These are phyloP conservation scores for Pythium rhizo-oryzae DNA, from an alignment of 352 stramenopile genomes.

Conservation along the genomic window DNA sequence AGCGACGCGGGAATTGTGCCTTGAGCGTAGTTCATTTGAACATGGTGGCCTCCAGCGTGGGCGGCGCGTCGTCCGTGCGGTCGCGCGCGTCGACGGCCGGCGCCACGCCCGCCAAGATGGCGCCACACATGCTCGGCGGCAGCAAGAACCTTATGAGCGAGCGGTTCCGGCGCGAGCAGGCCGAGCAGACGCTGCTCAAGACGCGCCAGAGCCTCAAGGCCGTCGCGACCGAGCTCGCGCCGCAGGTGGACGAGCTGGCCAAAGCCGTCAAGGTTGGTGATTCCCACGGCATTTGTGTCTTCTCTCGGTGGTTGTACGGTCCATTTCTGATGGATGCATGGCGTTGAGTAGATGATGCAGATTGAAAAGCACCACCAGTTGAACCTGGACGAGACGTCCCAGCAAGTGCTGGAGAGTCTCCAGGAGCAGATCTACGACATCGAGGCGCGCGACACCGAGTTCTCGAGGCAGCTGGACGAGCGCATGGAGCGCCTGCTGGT, in stretches of 20 bases:
- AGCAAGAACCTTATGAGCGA: conserved; percentile 71
- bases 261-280: conserved; percentile 48
- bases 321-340: too few species aligned
- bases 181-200: conserved; percentile 46
- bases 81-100: background rate
- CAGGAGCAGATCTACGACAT: conserved; percentile 60
- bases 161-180: conserved; percentile 56
- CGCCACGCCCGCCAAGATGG: conserved; percentile 9
- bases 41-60: conserved; percentile 22
- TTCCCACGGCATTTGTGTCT: too few species aligned
- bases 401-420: conserved; percentile 55
- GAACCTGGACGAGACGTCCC: conserved; percentile 58
- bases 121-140: conserved; percentile 57
- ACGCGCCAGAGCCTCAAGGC: conserved; percentile 39
- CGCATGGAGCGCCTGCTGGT: conserved; percentile 35
- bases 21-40: too few species aligned
- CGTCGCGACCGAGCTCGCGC: conserved; percentile 44
- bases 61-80: conserved; percentile 12
- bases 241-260: conserved; percentile 51
- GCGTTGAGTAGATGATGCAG: conserved; percentile 43
- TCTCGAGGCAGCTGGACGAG: conserved; percentile 34
- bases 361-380: conserved; percentile 59
- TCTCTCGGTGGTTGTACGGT: too few species aligned
- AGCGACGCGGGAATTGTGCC: too few species aligned
- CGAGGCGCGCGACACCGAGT: conserved; percentile 35